Conservation (phyloP, 2,329 filamentous ascomycete genomes). For the Verticillium albo-atrum region DNA sequence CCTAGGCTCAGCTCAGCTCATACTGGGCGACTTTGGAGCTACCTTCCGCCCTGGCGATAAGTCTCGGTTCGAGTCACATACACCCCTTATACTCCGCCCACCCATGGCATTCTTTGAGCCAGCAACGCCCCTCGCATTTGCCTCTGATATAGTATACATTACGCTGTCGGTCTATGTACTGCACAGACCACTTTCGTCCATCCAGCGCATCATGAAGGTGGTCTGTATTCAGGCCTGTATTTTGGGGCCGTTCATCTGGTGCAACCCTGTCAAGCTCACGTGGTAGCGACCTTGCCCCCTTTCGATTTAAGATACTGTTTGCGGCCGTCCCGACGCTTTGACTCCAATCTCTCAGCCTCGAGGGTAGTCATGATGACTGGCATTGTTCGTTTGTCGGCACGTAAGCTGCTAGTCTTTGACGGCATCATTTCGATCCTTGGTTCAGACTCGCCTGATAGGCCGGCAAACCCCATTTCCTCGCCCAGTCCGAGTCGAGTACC, state of each 20-base stretch:
- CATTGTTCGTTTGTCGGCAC: not conserved
- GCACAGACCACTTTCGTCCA: no score
- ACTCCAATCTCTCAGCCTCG: no score
- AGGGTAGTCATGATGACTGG: no score
- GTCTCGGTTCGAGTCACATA: conserved; percentile 17
- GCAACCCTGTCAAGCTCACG: no score
- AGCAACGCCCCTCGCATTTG: conserved; percentile 22
- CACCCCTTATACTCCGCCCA: conserved; percentile 23
- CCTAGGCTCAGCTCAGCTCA: conserved; percentile 14
- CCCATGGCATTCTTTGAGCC: conserved; percentile 30
- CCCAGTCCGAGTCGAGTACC: conserved; percentile 10
- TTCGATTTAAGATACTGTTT: no score
- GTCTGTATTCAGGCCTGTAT: no score
- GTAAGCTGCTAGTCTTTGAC: not conserved
- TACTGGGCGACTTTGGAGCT: conserved; percentile 29
- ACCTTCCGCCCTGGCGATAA: conserved; percentile 23
- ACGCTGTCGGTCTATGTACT: conserved; percentile 52
- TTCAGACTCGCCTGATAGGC: conserved; percentile 1
- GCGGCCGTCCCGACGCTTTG: no score
- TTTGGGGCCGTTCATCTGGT: no score
- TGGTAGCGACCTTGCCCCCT: no score
- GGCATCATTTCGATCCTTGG: not conserved
- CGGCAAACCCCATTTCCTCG: conserved; percentile 13
- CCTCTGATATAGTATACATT: conserved; percentile 88
- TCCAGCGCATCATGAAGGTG: no score